Evolutionary conservation across 768 basidiomycete species (phyloP).

Genomic region (Suillus variegatus): DNA sequence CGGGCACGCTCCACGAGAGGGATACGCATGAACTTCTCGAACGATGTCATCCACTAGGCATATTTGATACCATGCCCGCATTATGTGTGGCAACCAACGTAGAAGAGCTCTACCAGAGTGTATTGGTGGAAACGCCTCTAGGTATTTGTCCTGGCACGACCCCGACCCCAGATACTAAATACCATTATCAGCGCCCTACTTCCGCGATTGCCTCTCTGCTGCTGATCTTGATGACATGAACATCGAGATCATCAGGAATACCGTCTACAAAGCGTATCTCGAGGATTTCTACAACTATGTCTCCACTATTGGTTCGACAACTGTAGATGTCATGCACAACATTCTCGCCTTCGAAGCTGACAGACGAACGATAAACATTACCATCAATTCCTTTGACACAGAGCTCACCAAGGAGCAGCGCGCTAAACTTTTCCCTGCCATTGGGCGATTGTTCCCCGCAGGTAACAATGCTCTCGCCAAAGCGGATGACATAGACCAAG

Average conservation of each 20-base stretch:
- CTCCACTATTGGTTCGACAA: constrained; percentile 77
- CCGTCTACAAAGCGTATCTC: constrained; percentile 97
- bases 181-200: constrained; percentile 75
- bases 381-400: constrained; percentile 98
- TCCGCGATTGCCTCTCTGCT: constrained; percentile 93
- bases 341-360: constrained; percentile 97
- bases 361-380: constrained; percentile 95
- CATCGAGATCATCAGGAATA: constrained; percentile 99
- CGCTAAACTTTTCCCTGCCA: constrained; percentile 89
- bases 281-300: constrained; percentile 94
- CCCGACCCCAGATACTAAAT: constrained; percentile 7
- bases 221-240: constrained; percentile 97
- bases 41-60: constrained; percentile 94
- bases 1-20: constrained; percentile 94
- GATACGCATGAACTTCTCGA: constrained; percentile 97
- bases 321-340: constrained; percentile 87
- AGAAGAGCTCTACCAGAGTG: constrained; percentile 95
- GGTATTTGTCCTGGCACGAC: constrained; percentile 53
- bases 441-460: constrained; percentile 92
- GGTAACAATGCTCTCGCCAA: constrained; percentile 93
- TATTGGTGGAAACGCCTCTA: constrained; percentile 95
- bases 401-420: constrained; percentile 94
- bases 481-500: constrained; percentile 95
- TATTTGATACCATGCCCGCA: constrained; percentile 98
- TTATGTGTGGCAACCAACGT: constrained; percentile 99